Conservation (phyloP, 2,329 filamentous ascomycete genomes). For the Talaromyces funiculosus region DNA sequence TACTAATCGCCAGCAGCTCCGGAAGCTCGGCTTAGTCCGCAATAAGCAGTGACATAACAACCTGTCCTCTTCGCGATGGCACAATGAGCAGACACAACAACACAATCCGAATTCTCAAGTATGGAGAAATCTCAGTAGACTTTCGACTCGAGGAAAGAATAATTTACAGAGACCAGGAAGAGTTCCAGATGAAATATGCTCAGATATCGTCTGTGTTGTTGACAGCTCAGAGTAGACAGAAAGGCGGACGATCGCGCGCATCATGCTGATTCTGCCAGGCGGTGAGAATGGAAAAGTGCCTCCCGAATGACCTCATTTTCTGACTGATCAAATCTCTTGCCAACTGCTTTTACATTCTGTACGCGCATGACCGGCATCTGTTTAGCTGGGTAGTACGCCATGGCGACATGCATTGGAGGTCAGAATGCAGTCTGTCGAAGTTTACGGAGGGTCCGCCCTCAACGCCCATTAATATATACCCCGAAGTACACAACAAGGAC, state of each 20-base stretch:
- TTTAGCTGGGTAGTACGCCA: not conserved
- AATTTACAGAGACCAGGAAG: not conserved
- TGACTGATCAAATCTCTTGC: not conserved
- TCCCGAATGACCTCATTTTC: slow-evolving; percentile 13
- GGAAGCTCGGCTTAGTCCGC: not conserved
- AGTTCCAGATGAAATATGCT: not conserved
- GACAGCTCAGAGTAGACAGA: not conserved
- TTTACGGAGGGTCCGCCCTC: slow-evolving; percentile 19
- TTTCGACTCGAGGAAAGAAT: not conserved
- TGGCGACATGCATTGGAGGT: slow-evolving; percentile 1
- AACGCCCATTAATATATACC: not conserved
- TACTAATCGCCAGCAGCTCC: not conserved
- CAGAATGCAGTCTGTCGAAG: slow-evolving; percentile 17
- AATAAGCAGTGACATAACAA: slow-evolving; percentile 3
- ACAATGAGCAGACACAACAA: not conserved
- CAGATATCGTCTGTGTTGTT: not conserved
- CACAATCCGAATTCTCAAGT: not conserved
- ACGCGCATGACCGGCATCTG: not conserved
- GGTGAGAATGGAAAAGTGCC: slow-evolving; percentile 2
- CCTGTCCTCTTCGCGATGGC: slow-evolving; percentile 4
- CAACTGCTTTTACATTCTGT: not conserved
- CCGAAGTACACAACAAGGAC: not conserved
- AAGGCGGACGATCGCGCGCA: not conserved
- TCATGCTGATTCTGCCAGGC: slow-evolving; percentile 11
- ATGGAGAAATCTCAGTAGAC: not conserved